Conservation (phyloP, 768 basidiomycete genomes). For the Boletus tylopilopsis region DNA sequence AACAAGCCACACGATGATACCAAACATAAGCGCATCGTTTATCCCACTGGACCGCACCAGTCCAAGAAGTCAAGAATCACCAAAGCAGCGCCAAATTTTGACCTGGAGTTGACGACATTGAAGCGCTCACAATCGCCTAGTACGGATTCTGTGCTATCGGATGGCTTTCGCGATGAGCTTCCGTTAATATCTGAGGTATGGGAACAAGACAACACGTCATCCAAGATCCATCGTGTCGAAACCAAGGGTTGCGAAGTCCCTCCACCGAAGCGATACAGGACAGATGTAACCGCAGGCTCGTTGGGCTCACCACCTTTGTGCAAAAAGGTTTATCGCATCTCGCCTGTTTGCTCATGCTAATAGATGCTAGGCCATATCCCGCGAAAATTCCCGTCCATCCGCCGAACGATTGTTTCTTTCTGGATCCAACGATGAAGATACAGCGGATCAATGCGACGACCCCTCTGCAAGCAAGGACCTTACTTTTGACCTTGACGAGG, state of each 20-base stretch:
- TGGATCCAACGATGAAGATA: conserved; percentile 11
- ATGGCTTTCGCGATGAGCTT: conserved; percentile 35
- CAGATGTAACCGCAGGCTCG: not conserved
- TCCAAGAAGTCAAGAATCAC: conserved; percentile 1
- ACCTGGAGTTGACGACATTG: conserved; percentile 43
- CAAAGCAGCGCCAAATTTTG: conserved; percentile 42
- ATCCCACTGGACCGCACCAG: conserved; percentile 32
- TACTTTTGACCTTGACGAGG: conserved; percentile 24
- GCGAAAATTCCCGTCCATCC: not conserved
- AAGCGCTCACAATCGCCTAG: conserved; percentile 22
- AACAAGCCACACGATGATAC: conserved; percentile 43
- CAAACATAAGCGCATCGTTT: conserved; percentile 37
- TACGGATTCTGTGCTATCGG: conserved; percentile 12
- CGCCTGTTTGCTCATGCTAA: conserved; percentile 9
- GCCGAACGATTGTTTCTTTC: conserved; percentile 18
- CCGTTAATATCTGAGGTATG: conserved; percentile 30
- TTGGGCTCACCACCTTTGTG: not conserved
- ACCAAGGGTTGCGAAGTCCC: conserved; percentile 26
- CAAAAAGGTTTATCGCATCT: conserved; percentile 15
- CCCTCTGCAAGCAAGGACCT: not conserved
- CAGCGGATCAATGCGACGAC: not conserved
- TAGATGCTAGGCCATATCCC: not conserved
- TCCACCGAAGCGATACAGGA: conserved; percentile 19
- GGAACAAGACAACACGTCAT: conserved; percentile 29
- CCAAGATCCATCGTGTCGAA: conserved; percentile 35